Conservation (phyloP, 2,329 filamentous ascomycete species). For the Xylaria sp. region DNA sequence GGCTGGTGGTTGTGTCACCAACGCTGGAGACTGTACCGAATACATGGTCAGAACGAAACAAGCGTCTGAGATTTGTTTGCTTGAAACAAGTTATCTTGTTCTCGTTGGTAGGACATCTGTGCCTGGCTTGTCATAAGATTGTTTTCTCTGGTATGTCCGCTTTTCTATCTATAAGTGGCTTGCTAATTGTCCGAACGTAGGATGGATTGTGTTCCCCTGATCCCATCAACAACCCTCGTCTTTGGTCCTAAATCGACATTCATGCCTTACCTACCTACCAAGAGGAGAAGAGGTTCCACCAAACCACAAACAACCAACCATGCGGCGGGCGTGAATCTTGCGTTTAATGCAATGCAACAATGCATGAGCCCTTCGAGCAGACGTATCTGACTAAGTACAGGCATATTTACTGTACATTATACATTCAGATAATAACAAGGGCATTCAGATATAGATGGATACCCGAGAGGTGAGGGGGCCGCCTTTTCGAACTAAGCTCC, state of each 20-base stretch:
- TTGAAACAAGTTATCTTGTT: neutral
- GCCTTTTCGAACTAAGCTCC: slow-evolving; percentile 11
- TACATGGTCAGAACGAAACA: slow-evolving; percentile 4
- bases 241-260: slow-evolving; percentile 10
- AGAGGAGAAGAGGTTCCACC: slow-evolving; percentile 8
- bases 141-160: neutral
- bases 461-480: slow-evolving; percentile 15
- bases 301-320: slow-evolving; percentile 19
- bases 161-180: slow-evolving; percentile 18
- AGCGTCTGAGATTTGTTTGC: slow-evolving; percentile 4
- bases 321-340: neutral
- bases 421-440: slow-evolving; percentile 8
- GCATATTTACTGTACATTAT: slow-evolving; percentile 4
- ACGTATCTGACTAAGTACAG: slow-evolving; percentile 11
- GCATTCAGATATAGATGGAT: slow-evolving; percentile 6
- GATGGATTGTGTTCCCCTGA: neutral
- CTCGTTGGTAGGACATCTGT: neutral
- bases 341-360: slow-evolving; percentile 27
- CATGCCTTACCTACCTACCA: slow-evolving; percentile 10
- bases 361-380: slow-evolving; percentile 4
- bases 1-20: slow-evolving; percentile 22
- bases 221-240: neutral
- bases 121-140: slow-evolving; percentile 5
- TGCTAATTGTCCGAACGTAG: slow-evolving; percentile 26
- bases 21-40: slow-evolving; percentile 7